phyloP scores from a whole-genome alignment of 2,329 filamentous ascomycete genomes.

The Huntiella bhutanensis region DNA sequence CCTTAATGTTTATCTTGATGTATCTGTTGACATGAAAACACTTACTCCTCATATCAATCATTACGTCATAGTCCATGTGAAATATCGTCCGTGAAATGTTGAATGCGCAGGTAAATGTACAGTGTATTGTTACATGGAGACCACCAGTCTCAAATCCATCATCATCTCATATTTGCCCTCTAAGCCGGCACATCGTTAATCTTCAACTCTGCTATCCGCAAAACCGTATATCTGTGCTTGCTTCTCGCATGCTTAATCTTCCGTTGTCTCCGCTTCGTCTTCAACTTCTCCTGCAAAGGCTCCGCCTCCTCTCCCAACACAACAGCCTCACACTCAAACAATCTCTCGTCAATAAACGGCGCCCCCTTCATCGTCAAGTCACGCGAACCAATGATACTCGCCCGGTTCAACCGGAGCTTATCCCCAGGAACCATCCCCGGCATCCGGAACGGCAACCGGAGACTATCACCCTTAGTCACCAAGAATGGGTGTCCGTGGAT shows the following conservation, averaged over 20 bases:
- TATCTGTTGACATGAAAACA: too few species aligned
- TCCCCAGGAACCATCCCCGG: constrained; percentile 62
- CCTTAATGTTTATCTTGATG: neutral
- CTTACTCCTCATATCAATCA: too few species aligned
- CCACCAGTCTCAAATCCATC: constrained; percentile 1
- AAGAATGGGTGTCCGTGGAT: constrained; percentile 68
- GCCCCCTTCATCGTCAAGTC: constrained; percentile 76
- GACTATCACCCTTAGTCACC: constrained; percentile 52
- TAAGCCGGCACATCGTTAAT: constrained; percentile 24
- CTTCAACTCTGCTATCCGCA: constrained; percentile 67
- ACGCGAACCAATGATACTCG: constrained; percentile 61
- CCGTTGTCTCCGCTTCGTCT: constrained; percentile 62
- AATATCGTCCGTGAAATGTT: too few species aligned
- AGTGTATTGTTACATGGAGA: constrained; percentile 8
- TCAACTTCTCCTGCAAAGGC: constrained; percentile 57
- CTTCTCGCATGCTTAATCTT: constrained; percentile 60
- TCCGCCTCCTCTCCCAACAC: constrained; percentile 73
- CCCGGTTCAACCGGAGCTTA: constrained; percentile 71
- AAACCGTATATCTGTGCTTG: constrained; percentile 77
- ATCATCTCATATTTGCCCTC: neutral
- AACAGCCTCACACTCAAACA: constrained; percentile 71
- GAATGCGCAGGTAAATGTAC: constrained; percentile 2
- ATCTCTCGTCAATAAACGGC: constrained; percentile 62
- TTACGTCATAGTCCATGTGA: too few species aligned
- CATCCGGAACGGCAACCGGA: constrained; percentile 68